These are phyloP conservation scores for Sporothrix dimorphospora DNA, from an alignment of 2,329 filamentous ascomycete species.

Conservation along the genomic window DNA sequence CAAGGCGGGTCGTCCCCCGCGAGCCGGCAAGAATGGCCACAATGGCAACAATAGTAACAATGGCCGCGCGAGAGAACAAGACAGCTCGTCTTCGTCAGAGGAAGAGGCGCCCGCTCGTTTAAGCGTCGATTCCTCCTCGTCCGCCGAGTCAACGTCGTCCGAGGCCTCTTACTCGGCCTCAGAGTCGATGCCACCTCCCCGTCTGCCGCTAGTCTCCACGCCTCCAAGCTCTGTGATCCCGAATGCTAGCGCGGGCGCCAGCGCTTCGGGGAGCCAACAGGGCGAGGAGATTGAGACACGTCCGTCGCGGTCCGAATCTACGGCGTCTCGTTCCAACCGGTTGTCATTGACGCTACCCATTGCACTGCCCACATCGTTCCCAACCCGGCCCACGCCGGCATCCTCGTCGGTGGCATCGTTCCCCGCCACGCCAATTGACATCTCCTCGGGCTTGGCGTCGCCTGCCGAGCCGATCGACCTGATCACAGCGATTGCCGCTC, in stretches of 20 bases:
- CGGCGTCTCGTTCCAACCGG: constrained; percentile 58
- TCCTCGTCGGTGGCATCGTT: constrained; percentile 48
- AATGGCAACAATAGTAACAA: too few species aligned
- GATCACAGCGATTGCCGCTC: constrained; percentile 86
- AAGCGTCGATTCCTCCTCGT: constrained; percentile 10
- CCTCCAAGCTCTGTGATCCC: constrained; percentile 27
- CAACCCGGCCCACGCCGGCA: constrained; percentile 56
- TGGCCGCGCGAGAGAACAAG: not conserved
- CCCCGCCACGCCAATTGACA: constrained; percentile 56
- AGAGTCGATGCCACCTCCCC: constrained; percentile 44
- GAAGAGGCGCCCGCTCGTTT: constrained; percentile 13
- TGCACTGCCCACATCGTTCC: constrained; percentile 55
- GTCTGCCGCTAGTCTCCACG: constrained; percentile 40
- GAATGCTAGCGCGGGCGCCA: not conserved
- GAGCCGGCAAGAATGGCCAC: constrained; percentile 7
- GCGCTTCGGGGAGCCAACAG: not conserved
- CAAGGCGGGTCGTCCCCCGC: constrained; percentile 22
- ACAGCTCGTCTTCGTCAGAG: constrained; percentile 23
- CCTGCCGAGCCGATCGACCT: constrained; percentile 67
- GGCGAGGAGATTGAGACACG: constrained; percentile 49
- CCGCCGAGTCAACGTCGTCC: constrained; percentile 35
- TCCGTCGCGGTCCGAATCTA: constrained; percentile 56
- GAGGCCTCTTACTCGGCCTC: constrained; percentile 35
- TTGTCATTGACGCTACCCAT: constrained; percentile 66
- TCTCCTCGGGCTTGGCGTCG: constrained; percentile 46